A percentile compares a stretch with the other conserved stretches of the same genome.
These are phyloP conservation scores for Rhizophagus clarus DNA, from an alignment of 192 early-diverging fungal species.

Conservation along the genomic window DNA sequence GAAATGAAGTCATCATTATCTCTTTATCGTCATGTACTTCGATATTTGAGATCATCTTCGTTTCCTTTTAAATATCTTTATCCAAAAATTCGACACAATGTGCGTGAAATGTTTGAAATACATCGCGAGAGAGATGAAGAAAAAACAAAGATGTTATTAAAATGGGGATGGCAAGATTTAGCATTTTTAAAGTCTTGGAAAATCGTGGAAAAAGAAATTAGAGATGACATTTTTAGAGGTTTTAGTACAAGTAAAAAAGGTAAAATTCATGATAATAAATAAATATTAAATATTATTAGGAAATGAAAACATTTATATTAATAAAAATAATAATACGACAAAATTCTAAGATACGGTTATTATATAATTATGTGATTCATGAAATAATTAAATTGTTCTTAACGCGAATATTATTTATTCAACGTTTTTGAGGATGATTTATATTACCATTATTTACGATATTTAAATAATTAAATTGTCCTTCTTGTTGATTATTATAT, in stretches of 20 bases:
- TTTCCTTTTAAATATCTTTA: constrained; percentile 9
- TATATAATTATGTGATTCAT: too few relatives aligned
- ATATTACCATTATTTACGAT: too few relatives aligned
- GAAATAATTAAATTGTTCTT: too few relatives aligned
- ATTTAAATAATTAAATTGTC: too few relatives aligned
- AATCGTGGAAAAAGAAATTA: constrained; percentile 8
- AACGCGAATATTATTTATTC: too few relatives aligned
- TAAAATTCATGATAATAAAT: not conserved
- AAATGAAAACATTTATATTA: not conserved
- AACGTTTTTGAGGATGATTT: too few relatives aligned
- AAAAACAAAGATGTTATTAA: not conserved
- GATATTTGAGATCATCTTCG: not conserved
- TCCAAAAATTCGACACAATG: constrained; percentile 7
- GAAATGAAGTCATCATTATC: not conserved
- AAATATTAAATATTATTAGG: not conserved
- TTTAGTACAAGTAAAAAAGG: constrained; percentile 7
- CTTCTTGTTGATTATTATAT: too few relatives aligned
- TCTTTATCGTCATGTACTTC: constrained; percentile 18
- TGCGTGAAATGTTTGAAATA: constrained; percentile 21
- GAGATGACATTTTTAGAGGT: constrained; percentile 22
- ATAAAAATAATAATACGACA: too few relatives aligned
- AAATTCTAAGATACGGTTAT: too few relatives aligned
- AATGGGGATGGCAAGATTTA: constrained; percentile 16
- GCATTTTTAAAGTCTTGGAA: constrained; percentile 22
- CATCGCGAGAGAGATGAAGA: constrained; percentile 2